Evolutionary conservation across 1,284 basidiomycete genomes (phyloP).

Genomic region (Gymnopus androsaceus): DNA sequence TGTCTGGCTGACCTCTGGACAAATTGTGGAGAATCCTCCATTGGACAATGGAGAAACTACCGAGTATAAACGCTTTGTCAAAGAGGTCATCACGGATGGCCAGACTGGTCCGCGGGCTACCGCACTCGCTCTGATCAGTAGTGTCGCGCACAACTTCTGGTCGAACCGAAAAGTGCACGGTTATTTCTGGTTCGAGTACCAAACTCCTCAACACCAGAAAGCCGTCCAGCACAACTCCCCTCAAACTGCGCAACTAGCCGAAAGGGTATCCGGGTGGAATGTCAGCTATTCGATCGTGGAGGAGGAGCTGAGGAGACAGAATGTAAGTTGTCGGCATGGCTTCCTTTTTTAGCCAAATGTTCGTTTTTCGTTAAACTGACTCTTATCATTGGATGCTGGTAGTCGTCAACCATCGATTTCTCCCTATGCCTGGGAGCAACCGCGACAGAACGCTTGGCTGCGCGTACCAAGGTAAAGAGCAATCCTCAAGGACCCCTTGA

Average conservation of each 20-base stretch:
- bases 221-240: constrained; percentile 72
- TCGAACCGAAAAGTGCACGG: constrained; percentile 69
- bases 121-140: constrained; percentile 82
- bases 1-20: constrained; percentile 86
- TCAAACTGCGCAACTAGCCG: constrained; percentile 84
- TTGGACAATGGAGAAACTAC: constrained; percentile 93
- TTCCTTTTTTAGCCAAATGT: constrained; percentile 1
- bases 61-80: constrained; percentile 93
- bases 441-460: constrained; percentile 73
- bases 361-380: constrained; percentile 4
- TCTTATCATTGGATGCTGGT: not conserved
- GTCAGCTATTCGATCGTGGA: constrained; percentile 87
- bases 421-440: constrained; percentile 93
- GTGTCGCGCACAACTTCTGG: constrained; percentile 81
- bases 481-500: constrained; percentile 63
- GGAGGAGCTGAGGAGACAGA: constrained; percentile 93
- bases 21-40: constrained; percentile 87
- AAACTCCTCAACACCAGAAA: constrained; percentile 52
- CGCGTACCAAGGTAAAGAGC: constrained; percentile 69
- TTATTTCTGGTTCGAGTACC: constrained; percentile 76
- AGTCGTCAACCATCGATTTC: constrained; percentile 98
- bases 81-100: constrained; percentile 93
- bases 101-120: constrained; percentile 91
- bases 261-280: constrained; percentile 91
- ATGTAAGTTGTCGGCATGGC: constrained; percentile 68